Evolutionary conservation across 257 asterid genomes (phyloP), one percentile per base, ranked within the genome.

Genomic region (Buddleja alternifolia): DNA sequence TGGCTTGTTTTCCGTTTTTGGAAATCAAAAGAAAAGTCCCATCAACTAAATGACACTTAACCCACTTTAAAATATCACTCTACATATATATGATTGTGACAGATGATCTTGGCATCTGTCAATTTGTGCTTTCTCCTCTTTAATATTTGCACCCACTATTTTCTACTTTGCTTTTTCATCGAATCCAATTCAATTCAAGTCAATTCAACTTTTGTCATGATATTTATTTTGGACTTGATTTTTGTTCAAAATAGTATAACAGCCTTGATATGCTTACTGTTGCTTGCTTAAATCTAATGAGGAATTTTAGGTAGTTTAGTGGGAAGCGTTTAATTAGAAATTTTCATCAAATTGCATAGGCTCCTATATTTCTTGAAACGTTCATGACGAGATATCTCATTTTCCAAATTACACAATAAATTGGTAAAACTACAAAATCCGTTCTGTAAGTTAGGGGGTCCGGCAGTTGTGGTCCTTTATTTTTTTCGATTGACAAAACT

Each of bases 11-110:
- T 61, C 85, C 51, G 58, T 48, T 44, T 77, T 80, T 75, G 75
- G 95, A 69, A 87, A 85, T 53, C 76, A 6, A 72, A 75, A 77
- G 89, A 85, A 61, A 72, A 67, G 92, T 89, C 95, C 81, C 89
- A 83, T 89, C 96, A 77, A 66, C 63, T 72, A 51, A 75, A 72
- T 77, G 88, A 76, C 83, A 82, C 52, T 60, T 15, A 73, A 63
- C 76, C 72, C 42, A 17, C 74, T 42, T 71, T 72, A 48, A 17
- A 25, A 64, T 47, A 20, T 55, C 45, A 71, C 40, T 37, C 2
- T 29, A 29, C 5, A n/a, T 29, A 29, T 29, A 29, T 29, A 20
- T 34, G 90, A 84, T 72, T 19, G 64, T 58, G 87, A 82, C 90
- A 45, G 70, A 15, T 81, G 83, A 83, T 81, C 51, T 80, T 42